Percentiles rank a stretch among this genome's conserved stretches.
Conservation (phyloP, 2,329 filamentous ascomycete species). For the Tolypocladium tropicale region DNA sequence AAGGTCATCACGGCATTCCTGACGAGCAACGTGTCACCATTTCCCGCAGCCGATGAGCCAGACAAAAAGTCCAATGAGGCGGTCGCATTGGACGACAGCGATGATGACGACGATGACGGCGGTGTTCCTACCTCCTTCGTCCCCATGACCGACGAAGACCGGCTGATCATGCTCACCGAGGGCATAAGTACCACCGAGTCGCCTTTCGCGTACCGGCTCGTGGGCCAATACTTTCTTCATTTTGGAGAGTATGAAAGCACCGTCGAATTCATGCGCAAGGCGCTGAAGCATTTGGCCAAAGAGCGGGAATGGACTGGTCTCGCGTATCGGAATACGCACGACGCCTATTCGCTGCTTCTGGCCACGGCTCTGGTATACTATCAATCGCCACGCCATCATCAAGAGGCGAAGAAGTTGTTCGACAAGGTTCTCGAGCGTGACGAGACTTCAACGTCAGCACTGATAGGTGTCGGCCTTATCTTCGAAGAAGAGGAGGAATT, state of each 20-base stretch:
- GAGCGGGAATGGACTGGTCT: constrained; percentile 60
- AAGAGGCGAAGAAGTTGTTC: constrained; percentile 80
- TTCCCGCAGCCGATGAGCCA: constrained; percentile 36
- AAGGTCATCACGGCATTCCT: constrained; percentile 77
- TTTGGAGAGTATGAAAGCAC: constrained; percentile 78
- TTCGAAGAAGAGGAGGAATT: constrained; percentile 91
- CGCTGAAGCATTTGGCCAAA: constrained; percentile 47
- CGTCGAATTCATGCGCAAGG: constrained; percentile 70
- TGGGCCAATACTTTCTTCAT: constrained; percentile 73
- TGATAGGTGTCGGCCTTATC: constrained; percentile 86
- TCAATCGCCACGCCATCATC: constrained; percentile 80
- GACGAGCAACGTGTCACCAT: constrained; percentile 75
- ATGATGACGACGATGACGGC: constrained; percentile 50
- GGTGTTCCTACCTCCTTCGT: constrained; percentile 42
- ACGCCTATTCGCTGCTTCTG: constrained; percentile 67
- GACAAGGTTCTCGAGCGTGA: constrained; percentile 70
- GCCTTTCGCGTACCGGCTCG: constrained; percentile 70
- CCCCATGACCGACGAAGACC: constrained; percentile 64
- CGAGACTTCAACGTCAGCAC: constrained; percentile 62
- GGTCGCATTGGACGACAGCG: constrained; percentile 40
- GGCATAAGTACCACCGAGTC: constrained; percentile 60
- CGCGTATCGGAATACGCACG: constrained; percentile 55
- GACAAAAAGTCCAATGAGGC: constrained; percentile 12
- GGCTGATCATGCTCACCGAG: constrained; percentile 70
- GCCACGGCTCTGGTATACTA: constrained; percentile 85